Percentiles rank a stretch among this genome's conserved stretches.
Evolutionary conservation across 768 basidiomycete genomes (phyloP).

Genomic region (Hygrophorus russula): DNA sequence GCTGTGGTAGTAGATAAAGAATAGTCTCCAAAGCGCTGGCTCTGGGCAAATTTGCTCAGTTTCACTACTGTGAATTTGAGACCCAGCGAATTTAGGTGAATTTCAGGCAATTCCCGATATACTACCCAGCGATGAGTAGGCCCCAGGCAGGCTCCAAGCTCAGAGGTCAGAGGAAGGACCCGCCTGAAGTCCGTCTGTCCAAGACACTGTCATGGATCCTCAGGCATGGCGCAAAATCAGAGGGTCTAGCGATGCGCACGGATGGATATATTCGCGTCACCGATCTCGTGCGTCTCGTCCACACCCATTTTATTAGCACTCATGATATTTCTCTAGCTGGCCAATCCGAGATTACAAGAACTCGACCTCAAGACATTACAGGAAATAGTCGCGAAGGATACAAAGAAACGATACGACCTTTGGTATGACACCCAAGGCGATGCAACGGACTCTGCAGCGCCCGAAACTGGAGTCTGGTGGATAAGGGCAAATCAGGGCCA

Average conservation of each 20-base stretch:
- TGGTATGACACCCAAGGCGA: constrained; percentile 33
- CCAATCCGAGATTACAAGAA: constrained; percentile 53
- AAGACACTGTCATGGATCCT: constrained; percentile 88
- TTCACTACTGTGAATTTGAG: too few species aligned
- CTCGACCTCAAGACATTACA: constrained; percentile 45
- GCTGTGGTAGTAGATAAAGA: constrained; percentile 9
- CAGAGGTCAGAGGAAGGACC: constrained; percentile 51
- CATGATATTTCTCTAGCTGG: constrained; percentile 40
- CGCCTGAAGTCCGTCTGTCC: constrained; percentile 58
- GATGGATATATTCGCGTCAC: constrained; percentile 81
- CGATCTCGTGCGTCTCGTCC: constrained; percentile 56
- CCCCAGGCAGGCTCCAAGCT: too few species aligned
- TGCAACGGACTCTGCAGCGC: constrained; percentile 9
- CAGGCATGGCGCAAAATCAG: constrained; percentile 77
- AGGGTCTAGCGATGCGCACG: constrained; percentile 61
- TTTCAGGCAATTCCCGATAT: too few species aligned
- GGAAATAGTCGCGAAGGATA: constrained; percentile 54
- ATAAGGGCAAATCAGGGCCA: constrained; percentile 90
- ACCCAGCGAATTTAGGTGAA: too few species aligned
- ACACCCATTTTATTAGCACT: not conserved
- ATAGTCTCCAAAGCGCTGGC: too few species aligned
- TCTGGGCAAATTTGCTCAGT: too few species aligned
- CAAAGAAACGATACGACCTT: constrained; percentile 56
- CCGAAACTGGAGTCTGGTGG: constrained; percentile 46
- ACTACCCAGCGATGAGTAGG: too few species aligned